These are phyloP conservation scores for Arabidopsis hybrid DNA, from an alignment of 441 rosid species.

Conservation along the genomic window DNA sequence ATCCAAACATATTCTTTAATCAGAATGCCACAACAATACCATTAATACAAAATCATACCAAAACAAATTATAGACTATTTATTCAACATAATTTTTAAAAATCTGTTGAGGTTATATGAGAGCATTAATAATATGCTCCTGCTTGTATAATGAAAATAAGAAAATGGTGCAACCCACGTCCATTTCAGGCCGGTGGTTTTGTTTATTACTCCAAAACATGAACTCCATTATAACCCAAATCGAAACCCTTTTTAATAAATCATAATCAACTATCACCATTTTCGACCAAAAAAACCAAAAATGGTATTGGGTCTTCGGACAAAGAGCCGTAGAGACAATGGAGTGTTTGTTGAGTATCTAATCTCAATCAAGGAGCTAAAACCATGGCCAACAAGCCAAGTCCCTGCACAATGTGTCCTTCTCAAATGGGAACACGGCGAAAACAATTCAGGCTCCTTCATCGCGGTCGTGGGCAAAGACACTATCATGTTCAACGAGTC, in stretches of 20 bases:
- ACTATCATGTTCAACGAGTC: constrained; percentile 65
- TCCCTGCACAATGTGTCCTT: constrained; percentile 57
- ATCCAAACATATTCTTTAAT: too few relatives aligned
- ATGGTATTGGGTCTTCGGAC: constrained; percentile 86
- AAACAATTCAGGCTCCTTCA: constrained; percentile 67
- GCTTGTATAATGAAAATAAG: background rate
- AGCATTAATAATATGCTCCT: background rate
- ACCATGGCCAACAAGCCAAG: constrained; percentile 80
- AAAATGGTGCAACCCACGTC: constrained; percentile 43
- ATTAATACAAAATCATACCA: too few relatives aligned
- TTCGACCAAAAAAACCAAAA: background rate
- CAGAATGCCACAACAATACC: too few relatives aligned
- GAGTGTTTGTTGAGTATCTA: constrained; percentile 60
- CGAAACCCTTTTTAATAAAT: background rate
- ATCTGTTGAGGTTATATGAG: background rate
- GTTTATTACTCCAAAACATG: constrained; percentile 39
- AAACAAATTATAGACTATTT: too few relatives aligned
- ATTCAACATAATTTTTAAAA: too few relatives aligned
- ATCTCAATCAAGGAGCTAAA: constrained; percentile 67
- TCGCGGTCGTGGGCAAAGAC: constrained; percentile 59
- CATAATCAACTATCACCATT: constrained; percentile 13
- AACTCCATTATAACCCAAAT: constrained; percentile 42
- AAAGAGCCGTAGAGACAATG: constrained; percentile 64
- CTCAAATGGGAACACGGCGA: constrained; percentile 83
- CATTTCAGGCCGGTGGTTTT: constrained; percentile 43